A percentile compares a stretch with the other conserved stretches of the same genome.
Conservation (phyloP, 2,329 filamentous ascomycete genomes). For the Sordariomycetes sp. region DNA sequence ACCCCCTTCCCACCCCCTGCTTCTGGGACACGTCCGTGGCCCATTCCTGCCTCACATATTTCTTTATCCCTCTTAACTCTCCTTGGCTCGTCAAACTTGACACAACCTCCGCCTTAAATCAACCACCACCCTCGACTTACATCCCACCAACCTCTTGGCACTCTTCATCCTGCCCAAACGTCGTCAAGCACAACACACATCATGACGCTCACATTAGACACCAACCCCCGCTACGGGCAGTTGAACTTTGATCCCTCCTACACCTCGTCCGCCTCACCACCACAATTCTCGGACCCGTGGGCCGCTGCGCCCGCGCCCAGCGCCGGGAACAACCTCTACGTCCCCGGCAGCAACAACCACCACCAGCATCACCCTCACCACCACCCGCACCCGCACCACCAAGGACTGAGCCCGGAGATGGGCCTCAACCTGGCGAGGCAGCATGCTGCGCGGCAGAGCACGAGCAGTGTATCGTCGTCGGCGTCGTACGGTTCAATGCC, state of each 20-base stretch:
- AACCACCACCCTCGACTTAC: background rate
- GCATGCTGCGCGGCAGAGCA: conserved; percentile 35
- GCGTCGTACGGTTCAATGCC: conserved; percentile 61
- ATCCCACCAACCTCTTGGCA: conserved; percentile 9
- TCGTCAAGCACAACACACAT: conserved; percentile 17
- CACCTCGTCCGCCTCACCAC: conserved; percentile 32
- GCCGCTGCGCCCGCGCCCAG: conserved; percentile 40
- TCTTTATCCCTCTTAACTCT: conserved; percentile 1
- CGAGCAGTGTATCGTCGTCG: conserved; percentile 42
- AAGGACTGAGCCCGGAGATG: conserved; percentile 39
- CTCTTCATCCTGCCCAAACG: conserved; percentile 6
- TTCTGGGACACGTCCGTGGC: background rate
- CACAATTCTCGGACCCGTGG: conserved; percentile 90
- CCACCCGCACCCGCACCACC: conserved; percentile 10
- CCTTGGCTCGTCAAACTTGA: background rate
- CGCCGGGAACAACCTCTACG: conserved; percentile 49
- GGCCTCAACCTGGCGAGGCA: conserved; percentile 35
- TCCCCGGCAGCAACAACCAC: conserved; percentile 32
- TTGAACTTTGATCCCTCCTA: conserved; percentile 69
- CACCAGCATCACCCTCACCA: background rate
- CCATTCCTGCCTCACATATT: conserved; percentile 1
- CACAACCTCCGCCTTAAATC: background rate
- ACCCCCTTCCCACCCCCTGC: conserved; percentile 3
- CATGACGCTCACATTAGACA: conserved; percentile 95
- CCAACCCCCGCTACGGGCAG: conserved; percentile 68